Conservation (phyloP, 352 stramenopile species). For the Pythium aphanidermatum region DNA sequence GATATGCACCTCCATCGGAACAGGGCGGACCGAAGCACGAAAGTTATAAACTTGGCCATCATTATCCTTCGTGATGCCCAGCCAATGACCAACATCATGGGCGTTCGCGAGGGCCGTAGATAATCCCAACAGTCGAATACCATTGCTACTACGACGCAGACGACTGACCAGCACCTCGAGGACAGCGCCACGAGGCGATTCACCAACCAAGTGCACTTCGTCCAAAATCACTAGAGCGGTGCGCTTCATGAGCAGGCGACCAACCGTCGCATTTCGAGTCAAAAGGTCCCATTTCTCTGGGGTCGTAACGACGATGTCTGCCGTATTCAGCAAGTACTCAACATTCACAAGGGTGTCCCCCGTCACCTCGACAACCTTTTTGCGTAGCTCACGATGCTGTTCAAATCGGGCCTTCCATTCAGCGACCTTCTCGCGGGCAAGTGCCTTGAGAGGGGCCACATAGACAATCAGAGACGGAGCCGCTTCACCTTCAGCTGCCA, state of each 20-base stretch:
- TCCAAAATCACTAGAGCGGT: conserved; percentile 94
- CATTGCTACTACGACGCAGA: conserved; percentile 40
- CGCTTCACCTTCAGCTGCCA: conserved; percentile 2
- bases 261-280: conserved; percentile 85
- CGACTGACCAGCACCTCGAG: conserved; percentile 89
- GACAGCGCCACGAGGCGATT: conserved; percentile 91
- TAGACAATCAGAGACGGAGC: conserved; percentile 92
- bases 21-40: conserved; percentile 91
- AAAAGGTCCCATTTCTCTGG: conserved; percentile 98
- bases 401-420: conserved; percentile 96
- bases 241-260: conserved; percentile 56
- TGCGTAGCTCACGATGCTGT: conserved; percentile 60
- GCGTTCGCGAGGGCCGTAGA: conserved; percentile 97
- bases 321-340: conserved; percentile 82
- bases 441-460: conserved; percentile 96
- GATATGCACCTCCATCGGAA: conserved; percentile 96
- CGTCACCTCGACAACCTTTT: conserved; percentile 95
- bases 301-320: conserved; percentile 97
- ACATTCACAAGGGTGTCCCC: conserved; percentile 95
- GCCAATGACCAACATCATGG: conserved; percentile 94
- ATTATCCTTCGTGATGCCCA: conserved; percentile 87
- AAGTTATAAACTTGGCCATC: conserved; percentile 92
- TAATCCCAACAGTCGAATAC: conserved; percentile 92
- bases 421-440: conserved; percentile 94
- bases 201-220: conserved; percentile 97